Conservation (phyloP, 192 early-diverging fungal species). For the Pilaira anomala region DNA sequence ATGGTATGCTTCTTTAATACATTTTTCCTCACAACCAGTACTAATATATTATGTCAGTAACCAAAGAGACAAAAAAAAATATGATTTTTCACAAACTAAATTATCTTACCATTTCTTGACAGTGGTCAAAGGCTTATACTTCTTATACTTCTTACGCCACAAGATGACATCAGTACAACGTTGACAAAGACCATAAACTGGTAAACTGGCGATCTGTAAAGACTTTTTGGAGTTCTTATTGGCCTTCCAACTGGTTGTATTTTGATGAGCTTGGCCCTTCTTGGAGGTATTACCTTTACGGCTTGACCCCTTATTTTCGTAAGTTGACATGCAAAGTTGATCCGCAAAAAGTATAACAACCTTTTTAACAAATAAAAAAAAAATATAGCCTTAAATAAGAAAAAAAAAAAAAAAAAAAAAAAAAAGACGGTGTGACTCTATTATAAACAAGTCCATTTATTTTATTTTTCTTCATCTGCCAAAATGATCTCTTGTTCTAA, state of each 20-base stretch:
- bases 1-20: slow-evolving; percentile 92
- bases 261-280: slow-evolving; percentile 84
- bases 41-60: slow-evolving; percentile 19
- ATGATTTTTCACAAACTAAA: slow-evolving; percentile 21
- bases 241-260: slow-evolving; percentile 79
- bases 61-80: slow-evolving; percentile 12
- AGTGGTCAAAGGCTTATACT: slow-evolving; percentile 94
- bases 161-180: slow-evolving; percentile 71
- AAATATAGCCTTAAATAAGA: too few relatives aligned
- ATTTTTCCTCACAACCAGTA: slow-evolving; percentile 70
- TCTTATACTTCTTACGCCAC: slow-evolving; percentile 90
- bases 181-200: slow-evolving; percentile 77
- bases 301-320: slow-evolving; percentile 44
- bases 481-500: slow-evolving; percentile 34
- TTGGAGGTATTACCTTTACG: slow-evolving; percentile 68
- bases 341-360: too few relatives aligned
- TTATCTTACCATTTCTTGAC: slow-evolving; percentile 83
- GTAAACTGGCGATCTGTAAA: slow-evolving; percentile 69
- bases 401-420: too few relatives aligned
- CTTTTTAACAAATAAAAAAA: too few relatives aligned
- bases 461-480: slow-evolving; percentile 5
- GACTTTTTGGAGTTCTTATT: slow-evolving; percentile 85
- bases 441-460: background rate
- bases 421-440: too few relatives aligned
- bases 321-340: slow-evolving; percentile 5